phyloP scores from a whole-genome alignment of 192 early-diverging fungal species.

The Gigaspora rosea region DNA sequence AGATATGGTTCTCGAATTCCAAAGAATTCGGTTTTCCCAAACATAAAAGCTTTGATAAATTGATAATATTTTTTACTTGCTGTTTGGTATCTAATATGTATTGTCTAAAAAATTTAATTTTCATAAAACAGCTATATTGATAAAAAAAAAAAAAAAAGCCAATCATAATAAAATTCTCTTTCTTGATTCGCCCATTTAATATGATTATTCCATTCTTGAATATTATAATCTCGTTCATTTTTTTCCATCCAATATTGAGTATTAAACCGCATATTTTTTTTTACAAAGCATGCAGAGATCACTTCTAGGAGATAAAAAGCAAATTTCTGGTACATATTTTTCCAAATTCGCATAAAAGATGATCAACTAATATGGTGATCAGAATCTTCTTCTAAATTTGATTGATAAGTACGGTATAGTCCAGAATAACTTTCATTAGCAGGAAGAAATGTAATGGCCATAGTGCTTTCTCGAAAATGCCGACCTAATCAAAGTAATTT shows the following conservation, averaged over 20 bases:
- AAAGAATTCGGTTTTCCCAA: no score
- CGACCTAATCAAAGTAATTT: neutral
- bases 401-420: no score
- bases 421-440: neutral
- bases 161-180: neutral
- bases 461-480: neutral
- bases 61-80: no score
- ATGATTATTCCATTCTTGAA: neutral
- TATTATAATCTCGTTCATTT: neutral
- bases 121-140: no score
- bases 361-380: neutral
- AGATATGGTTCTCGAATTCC: no score
- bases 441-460: neutral
- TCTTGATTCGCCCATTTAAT: neutral
- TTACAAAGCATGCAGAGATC: neutral
- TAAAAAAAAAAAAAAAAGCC: no score
- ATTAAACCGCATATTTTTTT: neutral
- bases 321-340: neutral
- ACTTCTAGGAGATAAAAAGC: neutral
- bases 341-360: neutral
- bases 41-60: no score
- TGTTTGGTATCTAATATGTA: no score
- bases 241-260: neutral
- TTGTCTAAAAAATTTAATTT: no score
- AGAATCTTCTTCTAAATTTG: neutral